Evolutionary conservation across 805 yeast species (phyloP).

Genomic region (Maudiozyma pseudohumilis): DNA sequence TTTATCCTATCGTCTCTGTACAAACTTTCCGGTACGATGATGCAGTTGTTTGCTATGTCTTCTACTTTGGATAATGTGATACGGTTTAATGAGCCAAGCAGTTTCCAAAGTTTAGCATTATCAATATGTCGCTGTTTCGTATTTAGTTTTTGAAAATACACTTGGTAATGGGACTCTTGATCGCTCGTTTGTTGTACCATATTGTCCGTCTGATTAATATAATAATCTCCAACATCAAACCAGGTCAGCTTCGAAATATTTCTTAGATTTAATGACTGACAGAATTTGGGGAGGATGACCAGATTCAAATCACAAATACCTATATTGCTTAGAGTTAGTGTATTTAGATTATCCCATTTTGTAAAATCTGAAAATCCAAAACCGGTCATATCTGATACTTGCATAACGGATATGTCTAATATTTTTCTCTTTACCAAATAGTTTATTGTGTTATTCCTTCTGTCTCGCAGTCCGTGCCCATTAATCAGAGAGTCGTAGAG

Average conservation of each 20-base stretch:
- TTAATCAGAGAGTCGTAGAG: conserved; percentile 21
- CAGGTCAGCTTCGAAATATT: conserved; percentile 12
- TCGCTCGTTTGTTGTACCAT: too few relatives aligned
- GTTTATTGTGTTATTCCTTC: conserved; percentile 22
- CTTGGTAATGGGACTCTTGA: too few relatives aligned
- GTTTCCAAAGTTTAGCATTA: too few relatives aligned
- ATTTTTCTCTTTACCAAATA: conserved; percentile 18
- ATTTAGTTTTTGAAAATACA: too few relatives aligned
- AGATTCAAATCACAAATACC: conserved; percentile 18
- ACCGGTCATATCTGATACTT: conserved; percentile 9
- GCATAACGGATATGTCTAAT: conserved; percentile 10
- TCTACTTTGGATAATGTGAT: too few relatives aligned
- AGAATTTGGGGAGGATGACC: conserved; percentile 17
- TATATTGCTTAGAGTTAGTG: conserved; percentile 11
- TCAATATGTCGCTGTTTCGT: too few relatives aligned
- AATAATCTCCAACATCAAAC: too few relatives aligned
- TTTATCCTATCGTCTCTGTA: too few relatives aligned
- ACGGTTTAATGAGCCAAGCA: too few relatives aligned
- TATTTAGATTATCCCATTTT: conserved; percentile 23
- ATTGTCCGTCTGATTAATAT: too few relatives aligned
- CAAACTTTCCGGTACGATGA: too few relatives aligned
- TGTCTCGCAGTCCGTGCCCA: conserved; percentile 24
- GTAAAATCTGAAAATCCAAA: conserved; percentile 19
- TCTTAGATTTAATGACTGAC: conserved; percentile 12
- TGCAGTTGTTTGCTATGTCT: too few relatives aligned